These are phyloP conservation scores for Tricholoma sp. DNA, from an alignment of 768 basidiomycete species.

Conservation along the genomic window DNA sequence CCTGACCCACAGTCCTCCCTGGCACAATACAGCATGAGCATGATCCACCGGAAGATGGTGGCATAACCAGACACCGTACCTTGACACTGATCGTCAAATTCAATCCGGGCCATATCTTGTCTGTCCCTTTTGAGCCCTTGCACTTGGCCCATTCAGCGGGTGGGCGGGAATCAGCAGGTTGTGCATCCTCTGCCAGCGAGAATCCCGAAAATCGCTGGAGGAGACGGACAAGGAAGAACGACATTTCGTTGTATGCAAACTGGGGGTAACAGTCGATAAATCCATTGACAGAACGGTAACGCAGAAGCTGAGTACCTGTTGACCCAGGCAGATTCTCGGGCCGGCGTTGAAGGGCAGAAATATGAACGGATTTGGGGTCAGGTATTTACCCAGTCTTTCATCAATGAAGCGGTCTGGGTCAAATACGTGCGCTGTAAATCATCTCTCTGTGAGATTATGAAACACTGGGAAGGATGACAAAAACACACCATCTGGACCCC, in stretches of 20 bases:
- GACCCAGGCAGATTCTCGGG: constrained; percentile 30
- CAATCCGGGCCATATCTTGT: too few relatives aligned
- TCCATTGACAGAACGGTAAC: constrained; percentile 14
- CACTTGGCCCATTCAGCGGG: not conserved
- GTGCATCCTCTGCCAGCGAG: constrained; percentile 34
- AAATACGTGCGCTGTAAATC: constrained; percentile 39
- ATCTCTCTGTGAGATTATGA: not conserved
- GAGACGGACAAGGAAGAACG: constrained; percentile 50
- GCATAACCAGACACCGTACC: too few relatives aligned
- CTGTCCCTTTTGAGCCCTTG: too few relatives aligned
- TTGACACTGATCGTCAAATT: too few relatives aligned
- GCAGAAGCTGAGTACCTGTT: too few relatives aligned
- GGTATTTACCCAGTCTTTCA: constrained; percentile 45
- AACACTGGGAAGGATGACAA: not conserved
- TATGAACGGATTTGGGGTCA: constrained; percentile 25
- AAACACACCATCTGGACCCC: constrained; percentile 60
- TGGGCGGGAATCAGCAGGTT: constrained; percentile 30
- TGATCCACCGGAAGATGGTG: too few relatives aligned
- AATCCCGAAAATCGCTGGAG: constrained; percentile 45
- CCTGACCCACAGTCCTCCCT: too few relatives aligned
- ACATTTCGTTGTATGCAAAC: constrained; percentile 52
- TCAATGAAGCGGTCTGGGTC: constrained; percentile 54
- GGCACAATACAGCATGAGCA: too few relatives aligned
- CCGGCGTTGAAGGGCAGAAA: constrained; percentile 52
- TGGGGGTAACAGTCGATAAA: not conserved